Evolutionary conservation across 106 monocot genomes (phyloP).

Genomic region (Dioscorea dumetorum): DNA sequence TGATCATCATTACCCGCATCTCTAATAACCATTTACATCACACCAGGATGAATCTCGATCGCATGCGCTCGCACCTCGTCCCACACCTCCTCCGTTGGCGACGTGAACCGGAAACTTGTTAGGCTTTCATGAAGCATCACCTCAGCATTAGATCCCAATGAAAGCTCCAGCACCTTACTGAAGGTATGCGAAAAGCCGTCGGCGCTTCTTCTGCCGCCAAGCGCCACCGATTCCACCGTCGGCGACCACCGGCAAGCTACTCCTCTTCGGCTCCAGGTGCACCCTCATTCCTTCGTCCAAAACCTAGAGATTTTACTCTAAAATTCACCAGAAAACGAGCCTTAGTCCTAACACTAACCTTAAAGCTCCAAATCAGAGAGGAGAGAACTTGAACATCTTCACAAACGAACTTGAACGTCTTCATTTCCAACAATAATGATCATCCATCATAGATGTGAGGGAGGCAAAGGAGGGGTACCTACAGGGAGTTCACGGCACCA

Average conservation of each 20-base stretch:
- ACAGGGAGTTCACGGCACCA: too few species aligned
- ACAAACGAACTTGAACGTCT: too few species aligned
- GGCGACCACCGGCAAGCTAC: constrained; percentile 21
- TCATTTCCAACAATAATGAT: too few species aligned
- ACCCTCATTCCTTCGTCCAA: constrained; percentile 45
- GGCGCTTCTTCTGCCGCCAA: constrained; percentile 39
- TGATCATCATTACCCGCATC: background rate
- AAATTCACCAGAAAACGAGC: too few species aligned
- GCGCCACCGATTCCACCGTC: background rate
- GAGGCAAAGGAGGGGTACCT: too few species aligned
- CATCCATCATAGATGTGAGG: too few species aligned
- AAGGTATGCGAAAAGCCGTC: constrained; percentile 60
- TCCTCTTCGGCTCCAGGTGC: constrained; percentile 49
- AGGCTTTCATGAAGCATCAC: constrained; percentile 31
- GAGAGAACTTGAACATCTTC: too few species aligned
- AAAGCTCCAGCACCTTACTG: constrained; percentile 64
- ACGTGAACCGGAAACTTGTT: constrained; percentile 28
- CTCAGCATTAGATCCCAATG: constrained; percentile 38
- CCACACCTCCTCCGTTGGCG: constrained; percentile 9
- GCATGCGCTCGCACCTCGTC: constrained; percentile 27
- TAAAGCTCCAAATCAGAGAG: too few species aligned
- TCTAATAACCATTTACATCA: constrained; percentile 39
- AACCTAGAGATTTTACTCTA: too few species aligned
- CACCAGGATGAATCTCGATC: constrained; percentile 41
- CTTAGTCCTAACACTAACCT: too few species aligned